Base-by-base conservation (phyloP, 495 filamentous ascomycete species). In the Pseudomonodictys pantanalensis region DNA sequence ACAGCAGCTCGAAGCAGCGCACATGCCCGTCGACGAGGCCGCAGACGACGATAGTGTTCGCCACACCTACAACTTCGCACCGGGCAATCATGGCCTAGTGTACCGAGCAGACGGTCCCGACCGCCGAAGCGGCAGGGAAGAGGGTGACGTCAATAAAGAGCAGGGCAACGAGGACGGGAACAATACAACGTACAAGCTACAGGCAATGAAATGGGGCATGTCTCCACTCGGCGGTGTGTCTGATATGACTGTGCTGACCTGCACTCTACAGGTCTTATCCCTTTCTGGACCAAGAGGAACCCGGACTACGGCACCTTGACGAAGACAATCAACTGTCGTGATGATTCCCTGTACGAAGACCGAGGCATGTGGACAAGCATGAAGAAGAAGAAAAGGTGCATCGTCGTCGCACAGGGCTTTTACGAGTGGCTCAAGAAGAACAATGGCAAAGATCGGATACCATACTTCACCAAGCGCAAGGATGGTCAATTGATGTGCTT, bases 401-500 rank as follows among this genome's bases (percentile, higher is more conserved):
- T 97, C 39, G 84, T 98, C 1, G 63, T 92, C 2, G 90, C 87
- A 12, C 85, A 96, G 72, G 93, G 93, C 2, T 98, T 97, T 73
- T 98, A 92, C 71, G 93, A 98, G 72, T 98, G 93, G 93, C 72
- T 93, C 50, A 90, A 93, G 71, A 89, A 90, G 66, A 81, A 83
- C 25, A 84, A 83, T 0, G 79, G 84, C 0, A 92, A 89, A 64
- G 85, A 90, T 59, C 90, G 86, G 72, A 74, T 91, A 0, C 93
- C 93, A 35, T 84, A 97, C 71, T 97, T 80, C 68, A 78, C 89
- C 9, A 88, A 85, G 67, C 77, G 90, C 12, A 88, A 84, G 66
- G 93, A 97, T 68, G 90, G 88, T 0, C 78, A 84, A 60, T 69
- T 96, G 62, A 90, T 98, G 87, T 89, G 80, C 57, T 84, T 97